These are phyloP conservation scores for Rhinocladiella mackenziei DNA, from an alignment of 2,329 filamentous ascomycete genomes.

Conservation along the genomic window DNA sequence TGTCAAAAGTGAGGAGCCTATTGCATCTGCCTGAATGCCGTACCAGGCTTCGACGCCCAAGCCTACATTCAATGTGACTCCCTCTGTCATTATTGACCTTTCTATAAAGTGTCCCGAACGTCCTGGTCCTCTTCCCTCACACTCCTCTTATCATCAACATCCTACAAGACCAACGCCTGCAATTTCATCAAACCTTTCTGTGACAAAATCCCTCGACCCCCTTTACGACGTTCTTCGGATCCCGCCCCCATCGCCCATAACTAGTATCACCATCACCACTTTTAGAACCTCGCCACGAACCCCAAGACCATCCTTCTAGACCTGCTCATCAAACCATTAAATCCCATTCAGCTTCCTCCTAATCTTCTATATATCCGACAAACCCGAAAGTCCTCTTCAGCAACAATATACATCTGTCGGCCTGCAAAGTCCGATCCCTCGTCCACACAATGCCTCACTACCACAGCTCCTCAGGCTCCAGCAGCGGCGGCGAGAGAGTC, in stretches of 20 bases:
- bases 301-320: conserved; percentile 10
- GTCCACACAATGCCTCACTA: conserved; percentile 21
- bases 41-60: conserved; percentile 17
- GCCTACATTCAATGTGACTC: conserved; percentile 18
- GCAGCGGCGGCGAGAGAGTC: conserved; percentile 22
- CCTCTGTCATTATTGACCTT: conserved; percentile 5
- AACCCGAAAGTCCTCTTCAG: background rate
- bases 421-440: background rate
- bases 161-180: conserved; percentile 2
- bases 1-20: too few relatives aligned
- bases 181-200: conserved; percentile 9
- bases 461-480: conserved; percentile 23
- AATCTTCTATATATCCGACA: background rate
- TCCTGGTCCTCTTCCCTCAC: conserved; percentile 10
- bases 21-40: conserved; percentile 22
- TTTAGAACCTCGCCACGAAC: conserved; percentile 22
- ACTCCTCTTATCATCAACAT: conserved; percentile 1
- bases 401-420: background rate
- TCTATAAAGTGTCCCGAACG: conserved; percentile 14
- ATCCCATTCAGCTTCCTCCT: background rate
- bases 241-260: conserved; percentile 23
- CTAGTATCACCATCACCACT: conserved; percentile 20
- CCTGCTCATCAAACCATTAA: conserved; percentile 1
- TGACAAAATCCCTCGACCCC: conserved; percentile 13
- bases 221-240: conserved; percentile 20